Evolutionary conservation across 2,329 filamentous ascomycete species (phyloP), one percentile per base, ranked within the genome.

Genomic region (Tolypocladium cylindrosporum): DNA sequence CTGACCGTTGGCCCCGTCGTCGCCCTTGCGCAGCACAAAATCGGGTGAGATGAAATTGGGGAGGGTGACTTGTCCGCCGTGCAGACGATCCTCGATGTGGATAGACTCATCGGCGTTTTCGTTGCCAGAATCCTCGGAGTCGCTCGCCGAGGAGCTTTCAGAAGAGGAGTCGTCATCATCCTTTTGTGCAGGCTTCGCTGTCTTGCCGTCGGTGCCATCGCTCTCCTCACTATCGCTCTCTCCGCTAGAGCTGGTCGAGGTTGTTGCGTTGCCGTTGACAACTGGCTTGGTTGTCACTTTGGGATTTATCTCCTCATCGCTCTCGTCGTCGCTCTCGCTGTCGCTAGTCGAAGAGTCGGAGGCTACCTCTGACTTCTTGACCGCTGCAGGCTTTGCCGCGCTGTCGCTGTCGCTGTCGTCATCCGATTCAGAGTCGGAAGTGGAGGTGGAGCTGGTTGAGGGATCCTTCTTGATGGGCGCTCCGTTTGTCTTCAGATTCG

Each of bases 1-100:
- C 64, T 78, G 70, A 67, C 75, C 68, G 27, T 69, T 71, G 59
- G 68, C 62, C n/a, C 68, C 67, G 51, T 69, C 67, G 34, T 72
- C 65, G 14, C 72, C 77, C 62, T 80, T 80, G 58, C 80, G 79
- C 55, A 84, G 70, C 59, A 77, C 73, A 61, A 84, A 84, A 57
- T 81, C 77, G 7, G 78, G 81, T 14, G 74, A 74, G 41, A 81
- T 71, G 40, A 81, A 73, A 42, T 75, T 74, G 36, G 74, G 71
- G 3, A 80, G 60, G 52, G 78, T 76, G 69, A 68, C 64, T 57
- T 72, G 72, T 62, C 54, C 60, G 61, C 56, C 54, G 36, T 59
- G 55, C 45, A 69, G 63, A 19, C 71, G 71, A 53, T 71, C 67
- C 27, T 66, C 63, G n/a, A 74, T 69, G 52, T 73, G 71, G 64